Percentiles rank a stretch among this genome's conserved stretches.
Conservation (phyloP, 1,284 basidiomycete genomes). For the Tremellales sp. region DNA sequence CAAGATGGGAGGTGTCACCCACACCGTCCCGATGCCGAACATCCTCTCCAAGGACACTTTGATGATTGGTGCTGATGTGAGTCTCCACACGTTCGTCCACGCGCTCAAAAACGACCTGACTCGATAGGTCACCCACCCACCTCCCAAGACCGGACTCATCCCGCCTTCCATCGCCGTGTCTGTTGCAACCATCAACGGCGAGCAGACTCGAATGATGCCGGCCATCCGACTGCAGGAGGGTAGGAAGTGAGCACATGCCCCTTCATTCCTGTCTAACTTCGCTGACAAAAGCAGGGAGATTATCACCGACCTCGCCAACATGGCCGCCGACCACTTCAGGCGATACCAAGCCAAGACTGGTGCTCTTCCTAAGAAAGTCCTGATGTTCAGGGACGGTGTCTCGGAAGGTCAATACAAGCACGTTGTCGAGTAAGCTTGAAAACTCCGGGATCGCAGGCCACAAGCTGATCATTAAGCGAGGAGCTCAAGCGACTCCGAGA, state of each 20-base stretch:
- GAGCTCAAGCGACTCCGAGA: slow-evolving; percentile 37
- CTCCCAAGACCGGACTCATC: slow-evolving; percentile 30
- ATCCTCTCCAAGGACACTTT: slow-evolving; percentile 44
- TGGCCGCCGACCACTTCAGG: slow-evolving; percentile 33
- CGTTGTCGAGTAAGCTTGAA: slow-evolving; percentile 40
- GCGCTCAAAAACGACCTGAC: neutral
- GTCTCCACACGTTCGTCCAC: slow-evolving; percentile 4
- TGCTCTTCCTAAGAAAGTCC: slow-evolving; percentile 42
- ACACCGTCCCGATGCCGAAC: slow-evolving; percentile 28
- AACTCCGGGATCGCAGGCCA: neutral
- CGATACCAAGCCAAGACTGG: slow-evolving; percentile 34
- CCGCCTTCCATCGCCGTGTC: slow-evolving; percentile 51
- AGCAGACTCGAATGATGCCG: slow-evolving; percentile 42
- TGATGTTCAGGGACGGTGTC: slow-evolving; percentile 53
- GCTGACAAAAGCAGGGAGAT: slow-evolving; percentile 24
- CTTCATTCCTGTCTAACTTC: neutral
- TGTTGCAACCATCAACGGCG: slow-evolving; percentile 46
- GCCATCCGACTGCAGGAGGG: slow-evolving; percentile 50
- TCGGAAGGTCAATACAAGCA: slow-evolving; percentile 51
- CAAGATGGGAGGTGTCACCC: slow-evolving; percentile 53
- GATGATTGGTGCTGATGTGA: slow-evolving; percentile 50
- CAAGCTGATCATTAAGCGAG: slow-evolving; percentile 6
- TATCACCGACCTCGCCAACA: slow-evolving; percentile 27
- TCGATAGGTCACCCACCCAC: slow-evolving; percentile 29
- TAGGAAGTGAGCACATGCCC: slow-evolving; percentile 30